Base-by-base conservation (phyloP, 2,329 filamentous ascomycete species). In the Verticillium dahliae region DNA sequence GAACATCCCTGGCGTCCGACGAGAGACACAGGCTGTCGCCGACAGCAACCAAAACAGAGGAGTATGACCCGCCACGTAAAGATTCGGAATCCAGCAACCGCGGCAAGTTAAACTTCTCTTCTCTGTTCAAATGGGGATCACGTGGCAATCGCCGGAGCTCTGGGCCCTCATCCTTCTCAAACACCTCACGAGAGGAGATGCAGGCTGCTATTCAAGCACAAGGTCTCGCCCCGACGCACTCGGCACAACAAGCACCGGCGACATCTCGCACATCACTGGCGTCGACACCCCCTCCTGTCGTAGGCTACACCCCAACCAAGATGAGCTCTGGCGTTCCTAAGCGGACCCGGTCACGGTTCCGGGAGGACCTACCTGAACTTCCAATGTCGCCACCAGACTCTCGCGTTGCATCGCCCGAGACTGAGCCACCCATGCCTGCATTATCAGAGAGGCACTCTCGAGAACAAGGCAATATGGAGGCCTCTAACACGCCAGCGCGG, bases 171-270 rank as follows among this genome's bases (percentile, higher is more conserved):
- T 92, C 93, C n/a, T 95, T 96, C 71, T 92, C 92, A 4, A 97
- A 97, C 69, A 91, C 92, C 0, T 97, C 93, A 1, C 85, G 92
- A 65, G 93, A 97, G 70, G 96, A 93, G 15, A 94, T 97, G 80
- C 76, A 80, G 57, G 74, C 73, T 13, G 72, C 68, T 35, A 66
- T 67, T 22, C 62, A 66, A 27, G n/a, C 62, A 52, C 50, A 65
- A 57, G 64, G 64, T 14, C 65, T 66, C 52, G 65, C 68, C 15
- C 69, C 72, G 58, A 68, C 69, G 27, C 67, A 70, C 61, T 67
- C 71, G 18, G 66, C 67, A 38, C 66, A 70, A 5, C 73, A 76
- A 39, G 70, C 72, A 3, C 71, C 72, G 59, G 72, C 50, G 41
- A 38, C 58, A 9, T 45, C 50, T 9, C 57, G 57, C 22, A 50